Evolutionary conservation across 129 eudicot species (phyloP), one percentile per base, ranked within the genome.

Genomic region (Lonicera japonica): DNA sequence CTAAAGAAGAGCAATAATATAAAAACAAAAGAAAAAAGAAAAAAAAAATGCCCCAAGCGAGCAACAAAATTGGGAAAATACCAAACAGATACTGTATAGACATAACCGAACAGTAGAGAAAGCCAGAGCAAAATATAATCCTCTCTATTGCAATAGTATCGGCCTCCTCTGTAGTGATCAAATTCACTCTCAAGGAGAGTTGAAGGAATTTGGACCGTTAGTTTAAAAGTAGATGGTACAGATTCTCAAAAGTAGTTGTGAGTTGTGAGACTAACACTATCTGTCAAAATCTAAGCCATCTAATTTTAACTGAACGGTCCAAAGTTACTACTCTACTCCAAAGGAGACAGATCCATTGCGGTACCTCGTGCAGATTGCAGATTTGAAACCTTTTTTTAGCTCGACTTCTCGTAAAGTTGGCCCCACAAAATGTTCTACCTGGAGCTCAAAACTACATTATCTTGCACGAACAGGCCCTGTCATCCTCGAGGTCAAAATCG

Each of bases 381-480:
- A 43, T 1, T 2, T 43, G 14, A 10, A 10, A 43, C 1, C 50
- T 10, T 1, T 43, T n/a, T 43, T 43, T 43, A 43, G 50, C 50
- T 43, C 50, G 50, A 2, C 50, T 43, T 14, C 14, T 43, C 13
- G 13, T 43, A 10, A 10, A 43, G 38, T 7, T 7, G 24, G 39
- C 25, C 7, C 39, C 0, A 13, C 36, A 9, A 9, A 38, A 43
- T 61, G 45, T 21, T 25, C 48, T 1, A 16, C 8, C 5, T 14
- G 20, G 22, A 36, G 48, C 63, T 54, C 54, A 60, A 43, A 47
- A 19, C 79, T 83, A 89, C 97, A 89, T 89, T 58, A 89, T 86
- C 70, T 56, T 76, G 86, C 97, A 89, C 14, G 86, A 71, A 67
- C 97, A 89, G 40, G 90, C 73, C 76, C 74, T 78, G 65, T 70